phyloP scores from a whole-genome alignment of 106 monocot species.

The Iris macrosiphon region DNA sequence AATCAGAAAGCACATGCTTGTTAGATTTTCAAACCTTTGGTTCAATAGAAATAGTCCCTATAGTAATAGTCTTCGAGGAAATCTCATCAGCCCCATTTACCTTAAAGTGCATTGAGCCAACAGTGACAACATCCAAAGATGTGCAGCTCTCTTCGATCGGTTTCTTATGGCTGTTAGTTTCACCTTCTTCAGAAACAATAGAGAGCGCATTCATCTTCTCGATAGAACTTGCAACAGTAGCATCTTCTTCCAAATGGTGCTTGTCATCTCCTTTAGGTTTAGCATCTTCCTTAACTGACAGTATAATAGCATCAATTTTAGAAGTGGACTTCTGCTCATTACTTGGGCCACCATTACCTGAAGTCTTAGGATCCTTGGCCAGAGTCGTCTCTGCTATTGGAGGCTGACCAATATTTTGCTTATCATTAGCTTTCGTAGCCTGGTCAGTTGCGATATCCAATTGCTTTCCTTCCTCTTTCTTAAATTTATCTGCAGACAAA shows the following conservation, averaged over 20 bases:
- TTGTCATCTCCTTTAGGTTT: not conserved
- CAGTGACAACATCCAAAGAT: slow-evolving; percentile 44
- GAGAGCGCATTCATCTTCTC: slow-evolving; percentile 23
- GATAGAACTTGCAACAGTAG: not conserved
- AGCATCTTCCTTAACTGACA: not conserved
- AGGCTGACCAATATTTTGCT: not conserved
- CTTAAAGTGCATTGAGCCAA: slow-evolving; percentile 55
- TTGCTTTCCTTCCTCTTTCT: not conserved
- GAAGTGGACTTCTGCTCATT: not conserved
- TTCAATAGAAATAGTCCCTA: slow-evolving; percentile 8
- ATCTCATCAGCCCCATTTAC: slow-evolving; percentile 31
- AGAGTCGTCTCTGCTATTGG: slow-evolving; percentile 5
- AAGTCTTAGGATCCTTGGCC: not conserved
- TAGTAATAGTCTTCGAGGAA: slow-evolving; percentile 12
- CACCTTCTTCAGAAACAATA: slow-evolving; percentile 9
- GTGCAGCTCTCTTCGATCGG: too few relatives aligned
- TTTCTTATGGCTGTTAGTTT: not conserved
- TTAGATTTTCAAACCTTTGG: not conserved
- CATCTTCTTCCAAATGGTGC: not conserved
- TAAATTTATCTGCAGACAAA: not conserved
- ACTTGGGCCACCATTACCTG: not conserved
- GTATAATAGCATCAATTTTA: not conserved
- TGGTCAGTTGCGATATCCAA: not conserved
- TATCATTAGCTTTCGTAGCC: slow-evolving; percentile 4
- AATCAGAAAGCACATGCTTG: not conserved